Evolutionary conservation across 768 basidiomycete genomes (phyloP), one percentile per base, ranked within the genome.

Genomic region (Astraeus odoratus): DNA sequence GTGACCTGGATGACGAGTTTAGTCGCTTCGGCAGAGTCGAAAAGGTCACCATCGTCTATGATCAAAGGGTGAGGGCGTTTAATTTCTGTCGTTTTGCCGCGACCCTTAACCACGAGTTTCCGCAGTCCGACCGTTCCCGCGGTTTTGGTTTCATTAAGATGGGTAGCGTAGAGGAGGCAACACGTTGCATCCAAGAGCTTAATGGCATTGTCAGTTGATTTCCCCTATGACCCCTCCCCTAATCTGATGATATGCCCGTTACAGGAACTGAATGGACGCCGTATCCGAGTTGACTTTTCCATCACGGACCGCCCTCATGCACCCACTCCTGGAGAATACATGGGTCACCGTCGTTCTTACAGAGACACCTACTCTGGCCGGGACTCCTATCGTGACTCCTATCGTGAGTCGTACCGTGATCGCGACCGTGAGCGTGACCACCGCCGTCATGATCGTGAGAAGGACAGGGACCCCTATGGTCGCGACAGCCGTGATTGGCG

Each of bases 81-180:
- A 26, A 3, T 2, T 5, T 43, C 2, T 7, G 1, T 22, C n/a
- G n/a, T 7, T 15, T 0, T 3, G 42, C 30, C 15, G n/a, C 34
- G 48, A 57, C 59, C 58, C 59, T 57, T 29, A 35, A 56, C 48
- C 57, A 36, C 48, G 47, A 1, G 15, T 23, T n/a, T 38, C 22
- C 40, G 36, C 66, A 86, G 92, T 89, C 90, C 43, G 93, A 94
- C 61, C 84, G 95, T 46, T 97, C 95, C 43, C 87, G 95, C 50
- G 96, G 95, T 9, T 99, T 99, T 53, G 95, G 95, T 34, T 99
- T 99, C 63, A 94, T 99, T 66, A 84, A 83, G 53, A 97, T 99
- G 93, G 75, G 77, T 12, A 75, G 74, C 29, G 77, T 83, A n/a
- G 89, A 92, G 47, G 95, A 96, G 51, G 95, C 95, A 8, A 71